These are phyloP conservation scores for Gossypium sturtianum DNA, from an alignment of 345 rosid species.

Conservation along the genomic window DNA sequence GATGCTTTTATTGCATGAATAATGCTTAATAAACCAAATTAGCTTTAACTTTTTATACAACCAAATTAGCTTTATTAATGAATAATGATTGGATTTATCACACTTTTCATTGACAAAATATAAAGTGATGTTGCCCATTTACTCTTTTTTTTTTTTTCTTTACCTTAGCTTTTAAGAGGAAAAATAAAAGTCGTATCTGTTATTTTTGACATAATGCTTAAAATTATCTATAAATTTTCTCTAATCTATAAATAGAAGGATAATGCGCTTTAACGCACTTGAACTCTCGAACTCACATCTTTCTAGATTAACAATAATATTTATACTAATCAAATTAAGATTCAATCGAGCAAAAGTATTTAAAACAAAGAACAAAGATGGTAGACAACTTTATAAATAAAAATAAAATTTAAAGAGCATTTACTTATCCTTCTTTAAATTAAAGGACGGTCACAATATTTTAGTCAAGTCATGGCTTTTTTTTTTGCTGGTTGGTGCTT, in stretches of 20 bases:
- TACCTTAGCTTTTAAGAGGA: no score
- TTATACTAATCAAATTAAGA: accelerated
- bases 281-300: accelerated
- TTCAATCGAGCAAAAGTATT: neutral
- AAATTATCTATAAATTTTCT: accelerated
- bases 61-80: no score
- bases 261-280: accelerated
- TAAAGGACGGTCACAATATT: neutral
- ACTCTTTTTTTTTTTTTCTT: no score
- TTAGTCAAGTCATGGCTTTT: neutral
- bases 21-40: neutral
- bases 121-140: neutral
- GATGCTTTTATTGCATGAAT: neutral
- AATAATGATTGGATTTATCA: no score
- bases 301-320: no score
- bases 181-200: no score
- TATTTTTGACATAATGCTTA: accelerated
- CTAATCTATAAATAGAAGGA: accelerated
- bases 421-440: neutral
- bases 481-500: neutral
- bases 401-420: neutral
- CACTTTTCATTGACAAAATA: neutral
- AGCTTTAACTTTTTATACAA: no score
- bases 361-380: neutral
- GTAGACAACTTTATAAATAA: neutral